phyloP scores from a whole-genome alignment of 768 basidiomycete species.

The Pseudohyphozyma bogoriensis region DNA sequence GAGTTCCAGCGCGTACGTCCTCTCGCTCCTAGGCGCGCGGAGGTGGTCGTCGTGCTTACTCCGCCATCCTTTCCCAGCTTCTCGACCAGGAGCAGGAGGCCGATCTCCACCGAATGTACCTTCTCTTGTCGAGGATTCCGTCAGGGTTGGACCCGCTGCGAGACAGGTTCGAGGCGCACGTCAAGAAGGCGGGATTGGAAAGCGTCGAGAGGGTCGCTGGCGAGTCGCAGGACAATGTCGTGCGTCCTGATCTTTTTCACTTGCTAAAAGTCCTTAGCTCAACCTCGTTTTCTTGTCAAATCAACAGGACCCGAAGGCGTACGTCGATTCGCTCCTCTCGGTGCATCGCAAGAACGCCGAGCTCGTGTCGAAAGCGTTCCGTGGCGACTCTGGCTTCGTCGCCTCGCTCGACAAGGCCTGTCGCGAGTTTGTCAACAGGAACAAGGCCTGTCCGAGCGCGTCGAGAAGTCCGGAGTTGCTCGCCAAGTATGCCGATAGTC shows the following conservation, averaged over 20 bases:
- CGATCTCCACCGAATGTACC: slow-evolving; percentile 90
- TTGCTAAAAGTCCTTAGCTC: too few relatives aligned
- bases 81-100: slow-evolving; percentile 90
- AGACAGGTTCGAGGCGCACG: slow-evolving; percentile 88
- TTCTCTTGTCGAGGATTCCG: slow-evolving; percentile 76
- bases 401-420: slow-evolving; percentile 83
- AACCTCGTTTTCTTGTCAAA: too few relatives aligned
- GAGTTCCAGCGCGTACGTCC: slow-evolving; percentile 58
- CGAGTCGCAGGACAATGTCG: slow-evolving; percentile 48
- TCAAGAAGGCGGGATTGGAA: slow-evolving; percentile 75
- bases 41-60: too few relatives aligned
- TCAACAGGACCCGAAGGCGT: slow-evolving; percentile 76
- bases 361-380: slow-evolving; percentile 76
- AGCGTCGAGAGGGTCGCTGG: slow-evolving; percentile 63
- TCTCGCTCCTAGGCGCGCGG: slow-evolving; percentile 12
- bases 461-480: slow-evolving; percentile 85
- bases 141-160: slow-evolving; percentile 83
- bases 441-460: slow-evolving; percentile 66
- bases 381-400: slow-evolving; percentile 85
- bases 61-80: slow-evolving; percentile 35
- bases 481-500: slow-evolving; percentile 79
- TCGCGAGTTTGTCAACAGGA: slow-evolving; percentile 87
- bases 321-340: slow-evolving; percentile 82
- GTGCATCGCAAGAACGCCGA: slow-evolving; percentile 87
- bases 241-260: slow-evolving; percentile 38